Evolutionary conservation across 495 filamentous ascomycete genomes (phyloP), one percentile per base, ranked within the genome.

Genomic region (Trichoderma parareesei): DNA sequence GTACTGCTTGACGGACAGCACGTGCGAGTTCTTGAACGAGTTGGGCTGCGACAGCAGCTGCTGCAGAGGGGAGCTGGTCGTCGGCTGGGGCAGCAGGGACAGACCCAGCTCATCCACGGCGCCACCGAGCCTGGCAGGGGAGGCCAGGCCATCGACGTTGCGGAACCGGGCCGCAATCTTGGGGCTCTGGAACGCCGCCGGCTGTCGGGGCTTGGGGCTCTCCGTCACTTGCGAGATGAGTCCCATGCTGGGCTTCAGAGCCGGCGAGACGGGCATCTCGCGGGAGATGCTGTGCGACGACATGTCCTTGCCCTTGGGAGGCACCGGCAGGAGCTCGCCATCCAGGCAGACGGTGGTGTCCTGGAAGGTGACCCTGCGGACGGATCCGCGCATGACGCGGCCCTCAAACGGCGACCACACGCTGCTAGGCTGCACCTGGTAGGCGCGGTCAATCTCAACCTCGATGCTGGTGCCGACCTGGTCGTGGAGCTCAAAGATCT

Each of bases 1-100:
- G 81, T 96, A 96, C 74, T 96, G 88, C 69, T 88, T 88, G 64
- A 97, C 94, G 20, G 92, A 96, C 33, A 97, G 75, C 40, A 98
- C 88, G 71, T 97, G 89, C 65, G 88, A 84, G 65, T 87, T 82
- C 73, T 91, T 95, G 82, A 98, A 96, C 2, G 87, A 81, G 18
- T 92, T 96, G 37, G 81, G 74, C 27, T 83, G 84, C 38, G 88
- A 81, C 16, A 98, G 82, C 59, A 97, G 82, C 61, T 90, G 81
- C 16, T 83, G 81, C 41, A 93, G 77, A 0, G 63, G 71, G 67
- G 65, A 84, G 76, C 40, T 74, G 64, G 65, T 55, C 33, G 65
- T 18, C 3, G 71, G 70, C 38, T 77, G 69, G 41, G 71, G 60
- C 9, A 71, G 81, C 64, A 87, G 70, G 5, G 84, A 76, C 62